A percentile compares a stretch with the other conserved stretches of the same genome.
Conservation (phyloP, 768 basidiomycete genomes). For the Coprinopsis sp. region DNA sequence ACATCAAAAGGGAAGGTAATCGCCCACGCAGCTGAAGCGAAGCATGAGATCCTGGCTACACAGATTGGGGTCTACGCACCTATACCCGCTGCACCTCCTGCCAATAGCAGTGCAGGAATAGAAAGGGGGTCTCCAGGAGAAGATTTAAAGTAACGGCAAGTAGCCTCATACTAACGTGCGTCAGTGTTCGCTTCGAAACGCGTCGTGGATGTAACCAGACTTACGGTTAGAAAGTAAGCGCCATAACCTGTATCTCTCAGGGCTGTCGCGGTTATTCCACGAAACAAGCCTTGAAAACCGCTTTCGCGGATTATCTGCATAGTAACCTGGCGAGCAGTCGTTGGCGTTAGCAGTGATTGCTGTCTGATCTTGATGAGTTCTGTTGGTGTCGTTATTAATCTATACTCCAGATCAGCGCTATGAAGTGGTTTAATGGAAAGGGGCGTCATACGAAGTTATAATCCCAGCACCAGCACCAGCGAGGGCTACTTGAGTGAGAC, state of each 20-base stretch:
- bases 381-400: constrained; percentile 70
- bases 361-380: constrained; percentile 88
- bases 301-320: constrained; percentile 47
- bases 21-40: constrained; percentile 58
- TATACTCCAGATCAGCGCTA: constrained; percentile 31
- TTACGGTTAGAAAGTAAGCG: constrained; percentile 75
- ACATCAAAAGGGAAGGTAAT: constrained; percentile 87
- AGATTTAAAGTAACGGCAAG: constrained; percentile 44
- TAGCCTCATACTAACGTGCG: constrained; percentile 56
- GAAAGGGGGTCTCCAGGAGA: constrained; percentile 22
- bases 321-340: constrained; percentile 51
- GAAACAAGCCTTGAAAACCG: constrained; percentile 67
- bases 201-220: constrained; percentile 20
- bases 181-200: neutral
- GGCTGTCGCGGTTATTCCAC: constrained; percentile 70
- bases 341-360: constrained; percentile 48
- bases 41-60: neutral
- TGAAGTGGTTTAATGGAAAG: neutral
- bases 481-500: constrained; percentile 64
- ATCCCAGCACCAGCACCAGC: constrained; percentile 82
- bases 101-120: constrained; percentile 60
- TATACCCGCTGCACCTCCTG: constrained; percentile 74
- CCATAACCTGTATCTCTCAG: constrained; percentile 81
- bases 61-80: constrained; percentile 21
- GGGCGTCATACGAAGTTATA: constrained; percentile 60